Evolutionary conservation across 108 stramenopile species (phyloP).

Genomic region (Cyclotella baltica): DNA sequence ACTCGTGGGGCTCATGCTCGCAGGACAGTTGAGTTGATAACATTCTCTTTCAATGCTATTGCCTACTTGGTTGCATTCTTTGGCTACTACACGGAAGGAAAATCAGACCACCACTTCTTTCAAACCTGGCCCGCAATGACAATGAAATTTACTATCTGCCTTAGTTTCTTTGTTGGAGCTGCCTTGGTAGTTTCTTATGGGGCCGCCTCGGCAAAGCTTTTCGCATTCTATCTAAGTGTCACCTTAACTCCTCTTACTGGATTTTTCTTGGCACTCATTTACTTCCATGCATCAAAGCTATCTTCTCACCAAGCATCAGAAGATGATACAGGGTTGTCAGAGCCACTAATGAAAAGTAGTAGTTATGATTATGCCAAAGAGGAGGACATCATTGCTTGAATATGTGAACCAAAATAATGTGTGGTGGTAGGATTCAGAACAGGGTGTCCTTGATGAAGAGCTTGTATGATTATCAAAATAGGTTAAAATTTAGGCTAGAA

Average conservation of each 20-base stretch:
- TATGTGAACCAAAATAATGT: not conserved
- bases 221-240: not conserved
- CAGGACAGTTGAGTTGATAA: not conserved
- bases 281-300: not conserved
- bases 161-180: constrained; percentile 3
- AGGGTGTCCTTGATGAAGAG: too few species aligned
- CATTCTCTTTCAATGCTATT: not conserved
- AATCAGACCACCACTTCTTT: not conserved
- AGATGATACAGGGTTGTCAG: not conserved
- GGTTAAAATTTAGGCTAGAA: too few species aligned
- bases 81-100: not conserved
- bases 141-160: not conserved
- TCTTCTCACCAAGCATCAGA: not conserved
- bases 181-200: not conserved
- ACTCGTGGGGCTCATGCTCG: not conserved
- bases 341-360: not conserved
- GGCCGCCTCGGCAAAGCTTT: not conserved
- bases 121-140: not conserved
- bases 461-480: too few species aligned
- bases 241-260: not conserved
- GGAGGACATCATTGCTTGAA: not conserved
- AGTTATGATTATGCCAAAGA: not conserved
- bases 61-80: not conserved
- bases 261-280: constrained; percentile 2
- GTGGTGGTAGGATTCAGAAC: not conserved